Evolutionary conservation across 225 moss, liverwort and hornwort species (phyloP).

Genomic region (Bryum argenteum): DNA sequence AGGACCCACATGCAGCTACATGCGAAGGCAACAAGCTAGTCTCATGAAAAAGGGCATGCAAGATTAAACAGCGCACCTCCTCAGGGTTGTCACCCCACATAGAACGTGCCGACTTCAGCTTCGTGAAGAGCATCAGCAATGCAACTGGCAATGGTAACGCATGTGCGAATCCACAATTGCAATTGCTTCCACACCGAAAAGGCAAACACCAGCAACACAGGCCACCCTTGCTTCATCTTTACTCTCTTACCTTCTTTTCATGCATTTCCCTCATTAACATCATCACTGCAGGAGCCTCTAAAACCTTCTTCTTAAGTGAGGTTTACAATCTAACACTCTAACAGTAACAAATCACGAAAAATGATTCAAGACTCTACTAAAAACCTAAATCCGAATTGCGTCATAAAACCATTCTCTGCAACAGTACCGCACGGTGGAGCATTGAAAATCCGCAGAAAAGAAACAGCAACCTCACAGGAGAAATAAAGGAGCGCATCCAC

Average conservation of each 20-base stretch:
- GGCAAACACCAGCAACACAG: constrained; percentile 74
- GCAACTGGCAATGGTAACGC: constrained; percentile 72
- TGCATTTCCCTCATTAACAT: constrained; percentile 25
- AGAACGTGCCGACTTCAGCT: constrained; percentile 62
- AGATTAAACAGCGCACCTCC: constrained; percentile 21
- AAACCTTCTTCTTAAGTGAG: background rate
- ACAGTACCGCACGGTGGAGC: background rate
- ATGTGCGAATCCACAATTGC: constrained; percentile 76
- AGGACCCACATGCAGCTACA: background rate
- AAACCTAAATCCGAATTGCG: too few species aligned
- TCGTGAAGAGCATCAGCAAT: constrained; percentile 84
- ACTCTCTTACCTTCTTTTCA: constrained; percentile 23
- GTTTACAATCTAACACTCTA: background rate
- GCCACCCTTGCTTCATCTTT: constrained; percentile 77
- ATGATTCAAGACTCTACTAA: too few species aligned
- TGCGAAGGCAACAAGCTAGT: constrained; percentile 15
- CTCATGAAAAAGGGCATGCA: background rate
- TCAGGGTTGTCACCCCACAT: constrained; percentile 53
- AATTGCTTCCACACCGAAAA: constrained; percentile 80
- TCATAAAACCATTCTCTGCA: too few species aligned
- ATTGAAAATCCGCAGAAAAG: background rate
- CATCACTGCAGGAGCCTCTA: constrained; percentile 6
- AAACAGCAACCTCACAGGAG: background rate
- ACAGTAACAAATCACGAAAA: background rate
- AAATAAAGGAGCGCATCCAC: background rate